phyloP scores from a whole-genome alignment of 768 basidiomycete species.

The Paxillus ammoniavirescens region DNA sequence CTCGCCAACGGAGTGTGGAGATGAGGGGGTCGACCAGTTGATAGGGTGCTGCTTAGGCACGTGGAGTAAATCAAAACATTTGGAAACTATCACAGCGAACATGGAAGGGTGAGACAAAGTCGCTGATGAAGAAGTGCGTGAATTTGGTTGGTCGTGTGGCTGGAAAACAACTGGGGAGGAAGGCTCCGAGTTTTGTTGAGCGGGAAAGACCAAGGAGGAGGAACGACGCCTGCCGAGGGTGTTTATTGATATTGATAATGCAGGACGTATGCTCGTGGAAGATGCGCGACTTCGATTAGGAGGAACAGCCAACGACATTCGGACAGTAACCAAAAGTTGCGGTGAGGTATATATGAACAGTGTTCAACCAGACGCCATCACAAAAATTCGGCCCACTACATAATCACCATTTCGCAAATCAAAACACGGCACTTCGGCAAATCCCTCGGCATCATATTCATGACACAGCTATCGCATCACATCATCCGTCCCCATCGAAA shows the following conservation, averaged over 20 bases:
- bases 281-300: slow-evolving; percentile 54
- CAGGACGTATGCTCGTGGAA: slow-evolving; percentile 55
- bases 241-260: slow-evolving; percentile 47
- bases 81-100: slow-evolving; percentile 49
- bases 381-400: slow-evolving; percentile 23
- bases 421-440: slow-evolving; percentile 22
- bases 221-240: slow-evolving; percentile 58
- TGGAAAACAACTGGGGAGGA: slow-evolving; percentile 2
- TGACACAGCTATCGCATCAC: not conserved
- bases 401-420: slow-evolving; percentile 10
- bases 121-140: slow-evolving; percentile 9
- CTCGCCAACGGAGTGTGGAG: slow-evolving; percentile 36
- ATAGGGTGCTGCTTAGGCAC: slow-evolving; percentile 38
- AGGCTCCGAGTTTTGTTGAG: slow-evolving; percentile 17
- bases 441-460: slow-evolving; percentile 14
- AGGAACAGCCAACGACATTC: slow-evolving; percentile 37
- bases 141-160: not conserved
- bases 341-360: slow-evolving; percentile 5
- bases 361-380: slow-evolving; percentile 8
- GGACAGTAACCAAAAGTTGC: slow-evolving; percentile 16
- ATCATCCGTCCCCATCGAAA: not conserved
- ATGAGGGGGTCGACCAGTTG: slow-evolving; percentile 46
- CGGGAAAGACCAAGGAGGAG: slow-evolving; percentile 42
- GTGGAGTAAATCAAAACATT: slow-evolving; percentile 54
- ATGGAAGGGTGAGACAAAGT: slow-evolving; percentile 38